Evolutionary conservation across 2,329 filamentous ascomycete species (phyloP), one percentile per base, ranked within the genome.

Genomic region (Pseudogymnoascus sp.): DNA sequence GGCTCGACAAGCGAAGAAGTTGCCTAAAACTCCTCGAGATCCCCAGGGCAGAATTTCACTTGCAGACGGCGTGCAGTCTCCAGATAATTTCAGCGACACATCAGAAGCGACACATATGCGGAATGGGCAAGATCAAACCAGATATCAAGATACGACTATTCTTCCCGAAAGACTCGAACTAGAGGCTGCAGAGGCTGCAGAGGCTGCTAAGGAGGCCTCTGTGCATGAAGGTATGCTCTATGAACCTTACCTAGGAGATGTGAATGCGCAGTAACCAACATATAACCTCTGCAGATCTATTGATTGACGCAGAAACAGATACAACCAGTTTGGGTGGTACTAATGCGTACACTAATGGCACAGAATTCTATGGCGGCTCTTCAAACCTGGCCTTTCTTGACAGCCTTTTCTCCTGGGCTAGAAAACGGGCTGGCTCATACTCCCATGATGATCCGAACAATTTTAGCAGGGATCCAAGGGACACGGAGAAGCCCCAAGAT

Each of bases 331-430:
- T 71, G n/a, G 69, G 67, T 33, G 69, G 68, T 8, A 63, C 70
- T n/a, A 70, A 71, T 38, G 44, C 69, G 3, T 68, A 69, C 21
- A 71, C 69, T 8, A 71, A 68, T 48, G 68, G 69, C 27, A 71
- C 67, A 2, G 69, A 71, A 58, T 71, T 71, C 44, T 71, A 71
- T 48, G 69, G 69, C 10, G 68, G 65, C 29, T 70, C 69, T 9
- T 69, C 69, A 5, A 71, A 69, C 21, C n/a, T 71, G 9, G 69
- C 69, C 2, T 71, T 71, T 36, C 63, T 71, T 1, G 63, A 55
- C 31, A 25, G 44, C 12, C 44, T 55, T 55, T 55, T 55, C 31
- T 25, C 44, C 31, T 27, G 44, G 44, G 31, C 44, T n/a, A 15
- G 17, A 31, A 55, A 55, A 13, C 12, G 17, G 31, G 44, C 44